Percentiles rank a stretch among this genome's conserved stretches.
These are phyloP conservation scores for Nicotiana tabacum DNA, from an alignment of 257 asterid species.

Conservation along the genomic window DNA sequence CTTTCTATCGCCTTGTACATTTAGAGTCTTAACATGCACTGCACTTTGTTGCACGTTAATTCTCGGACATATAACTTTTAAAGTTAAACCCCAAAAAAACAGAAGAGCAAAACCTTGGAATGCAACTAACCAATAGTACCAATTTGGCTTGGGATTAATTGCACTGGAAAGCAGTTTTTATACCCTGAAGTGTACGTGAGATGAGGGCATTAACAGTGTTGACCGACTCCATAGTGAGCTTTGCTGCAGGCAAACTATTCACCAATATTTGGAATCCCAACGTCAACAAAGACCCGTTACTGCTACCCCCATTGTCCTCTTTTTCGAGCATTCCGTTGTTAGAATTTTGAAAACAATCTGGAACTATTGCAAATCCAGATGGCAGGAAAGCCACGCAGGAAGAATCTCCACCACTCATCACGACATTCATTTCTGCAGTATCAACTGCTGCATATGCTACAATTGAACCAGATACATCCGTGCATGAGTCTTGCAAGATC, in stretches of 20 bases:
- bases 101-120: not conserved
- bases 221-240: constrained; percentile 58
- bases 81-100: not conserved
- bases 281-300: constrained; percentile 57
- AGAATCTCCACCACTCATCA: constrained; percentile 68
- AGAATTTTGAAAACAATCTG: constrained; percentile 40
- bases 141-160: constrained; percentile 7
- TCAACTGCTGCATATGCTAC: constrained; percentile 61
- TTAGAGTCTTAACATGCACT: not conserved
- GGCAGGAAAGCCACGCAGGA: constrained; percentile 55
- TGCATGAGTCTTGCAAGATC: constrained; percentile 64
- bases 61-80: not conserved
- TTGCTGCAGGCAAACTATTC: constrained; percentile 42
- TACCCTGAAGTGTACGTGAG: constrained; percentile 49
- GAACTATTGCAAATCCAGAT: constrained; percentile 68
- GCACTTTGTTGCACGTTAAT: not conserved
- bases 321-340: constrained; percentile 3
- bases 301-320: constrained; percentile 21
- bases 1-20: not conserved
- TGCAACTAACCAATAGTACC: not conserved
- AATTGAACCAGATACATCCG: constrained; percentile 57
- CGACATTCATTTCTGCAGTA: constrained; percentile 37
- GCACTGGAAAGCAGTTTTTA: constrained; percentile 46
- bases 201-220: constrained; percentile 59
- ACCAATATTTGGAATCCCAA: constrained; percentile 68